Base-by-base conservation (phyloP, 2,329 filamentous ascomycete species). In the Neoarthrinium moseri region DNA sequence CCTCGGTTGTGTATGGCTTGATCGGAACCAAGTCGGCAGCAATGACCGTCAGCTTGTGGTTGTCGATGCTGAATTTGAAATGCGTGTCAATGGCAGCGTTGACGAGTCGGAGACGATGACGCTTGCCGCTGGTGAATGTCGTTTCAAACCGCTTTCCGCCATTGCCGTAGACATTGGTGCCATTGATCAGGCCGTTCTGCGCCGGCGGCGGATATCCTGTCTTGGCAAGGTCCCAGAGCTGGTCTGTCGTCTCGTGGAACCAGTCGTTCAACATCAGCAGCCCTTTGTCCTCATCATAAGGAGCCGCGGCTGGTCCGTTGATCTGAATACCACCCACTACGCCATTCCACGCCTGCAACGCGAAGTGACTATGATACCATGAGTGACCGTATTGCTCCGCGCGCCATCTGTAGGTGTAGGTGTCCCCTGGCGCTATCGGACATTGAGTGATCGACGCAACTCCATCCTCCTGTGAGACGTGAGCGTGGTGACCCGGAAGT, bases 241-340 rank as follows among this genome's bases (percentile, higher is more conserved):
- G 51, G 43, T 72, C 70, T 2, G 68, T 65, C 0, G 69, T 72
- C 5, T 51, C 49, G 48, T 80, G 75, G 51, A 73, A 73, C 78
- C 80, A 85, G 54, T 86, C 83, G 13, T 72, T 75, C 6, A 86
- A 57, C 21, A 82, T 70, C 2, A 86, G 54, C 11, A 72, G 64
- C 3, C 84, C 84, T 0, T 86, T 66, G 55, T 88, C 84, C 39
- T 77, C 70, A 49, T 88, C 82, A 53, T 84, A 85, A 54, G 80
- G 71, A 12, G 72, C 69, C 2, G 75, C 74, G 0, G 74, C 71
- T 0, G 82, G 82, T 0, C 82, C 83, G 44, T 84, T 72, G 53
- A 86, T 80, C n/a, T 84, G 64, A 27, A 87, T 77, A 3, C 72
- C 73, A 0, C 84, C 84, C 18, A 78, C 68, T 1, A 85, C 63